Evolutionary conservation across 2,329 filamentous ascomycete genomes (phyloP), one percentile per base, ranked within the genome.

Genomic region (Penicillium griseofulvum): DNA sequence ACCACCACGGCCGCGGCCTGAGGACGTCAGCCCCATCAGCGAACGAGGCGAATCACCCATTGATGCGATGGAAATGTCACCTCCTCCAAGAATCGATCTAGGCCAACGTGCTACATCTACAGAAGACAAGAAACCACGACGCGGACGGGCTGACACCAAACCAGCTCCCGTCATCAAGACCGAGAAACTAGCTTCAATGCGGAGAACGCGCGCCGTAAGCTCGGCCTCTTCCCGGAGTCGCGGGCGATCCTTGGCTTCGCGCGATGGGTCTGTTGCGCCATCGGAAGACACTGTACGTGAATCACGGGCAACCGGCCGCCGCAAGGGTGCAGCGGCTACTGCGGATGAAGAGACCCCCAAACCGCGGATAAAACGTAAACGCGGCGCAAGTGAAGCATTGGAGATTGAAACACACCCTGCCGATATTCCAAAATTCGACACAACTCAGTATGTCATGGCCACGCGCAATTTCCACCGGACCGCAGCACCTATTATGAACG

Each of bases 401-500:
- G 71, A 74, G 19, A 52, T 60, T 33, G 71, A 74, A 49, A 53
- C 60, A 24, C 49, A 61, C 19, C 62, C 63, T 24, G 49, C 70
- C 3, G 66, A 70, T 24, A 56, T 61, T 9, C 67, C 58, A 29
- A 71, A 65, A 29, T 58, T 64, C 5, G 68, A 72, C 36, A 60
- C 67, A 2, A 62, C 68, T 17, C 68, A 71, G 33, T 74, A 76
- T 58, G 71, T 77, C 34, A 65, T 75, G 39, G 76, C 74, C 31
- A 72, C 75, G 8, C 76, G 74, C 39, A 78, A 76, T 28, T 79
- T 79, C 57, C 83, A 87, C 34, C 86, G 87, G 62, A 89, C 90
- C 14, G 87, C 86, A 31, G 83, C 83, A 4, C 87, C 87, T 5
- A 86, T 89, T 12, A 80, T 92, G 60, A 89, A 91, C 67, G 86